Base-by-base conservation (phyloP, 2,329 filamentous ascomycete genomes). In the Sclerotinia borealis region DNA sequence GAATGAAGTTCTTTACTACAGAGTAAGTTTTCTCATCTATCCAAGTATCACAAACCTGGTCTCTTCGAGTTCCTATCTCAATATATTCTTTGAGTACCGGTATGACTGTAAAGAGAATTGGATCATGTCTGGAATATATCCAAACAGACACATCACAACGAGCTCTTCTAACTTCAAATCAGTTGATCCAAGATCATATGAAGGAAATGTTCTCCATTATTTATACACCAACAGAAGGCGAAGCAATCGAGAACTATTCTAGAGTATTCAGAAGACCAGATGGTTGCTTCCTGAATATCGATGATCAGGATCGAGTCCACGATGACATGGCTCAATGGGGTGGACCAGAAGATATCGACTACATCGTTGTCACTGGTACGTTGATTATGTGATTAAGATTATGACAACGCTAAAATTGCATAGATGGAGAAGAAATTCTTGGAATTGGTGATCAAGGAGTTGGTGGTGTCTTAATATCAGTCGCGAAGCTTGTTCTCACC, bases 121-220 rank as follows among this genome's bases (percentile, higher is more conserved):
- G 25, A 45, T 43, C 54, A 56, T n/a, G 54, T 45, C 37, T 31
- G 39, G 6, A 34, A 58, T 8, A 43, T 43, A 6, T 22, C n/a
- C 31, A 22, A 25, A 0, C 5, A 36, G 6, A 22, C 19, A 29
- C n/a, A n/a, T 47, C 8, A 36, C 47, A 17, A 39, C 8, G 13
- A 45, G 2, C 36, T 22, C 0, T 37, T 43, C 60, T 62, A n/a
- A 62, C 29, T 6, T 39, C 22, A 27, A 31, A 52, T 1, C 55
- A 91, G 83, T 81, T 96, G 11, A 80, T 95, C 9, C 83, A 90
- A 73, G 85, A 90, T 5, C 88, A 96, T 70, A 77, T 96, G 25
- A 87, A 90, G 67, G 91, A 96, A 72, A 95, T 96, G 90, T 93
- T 96, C 72, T 86, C 88, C 47, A 79, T 96, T n/a, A 90, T 96